Evolutionary conservation across 768 basidiomycete species (phyloP).

Genomic region (Rhodotorula kratochvilovae): DNA sequence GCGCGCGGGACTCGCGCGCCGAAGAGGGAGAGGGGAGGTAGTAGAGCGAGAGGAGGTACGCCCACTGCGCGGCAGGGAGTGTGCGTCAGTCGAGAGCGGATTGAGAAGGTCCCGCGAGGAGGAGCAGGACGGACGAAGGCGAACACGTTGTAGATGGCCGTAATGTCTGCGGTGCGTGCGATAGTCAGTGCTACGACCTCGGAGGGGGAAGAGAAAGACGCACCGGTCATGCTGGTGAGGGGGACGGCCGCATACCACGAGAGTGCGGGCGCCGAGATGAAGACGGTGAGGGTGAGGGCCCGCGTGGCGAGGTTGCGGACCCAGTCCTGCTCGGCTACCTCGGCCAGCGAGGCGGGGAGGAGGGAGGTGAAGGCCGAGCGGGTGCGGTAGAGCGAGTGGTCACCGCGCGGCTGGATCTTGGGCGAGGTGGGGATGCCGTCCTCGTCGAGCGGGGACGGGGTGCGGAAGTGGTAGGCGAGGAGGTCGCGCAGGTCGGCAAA

Average conservation of each 20-base stretch:
- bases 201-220: conserved; percentile 57
- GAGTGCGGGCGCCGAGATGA: conserved; percentile 56
- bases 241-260: conserved; percentile 40
- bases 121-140: conserved; percentile 17
- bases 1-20: conserved; percentile 45
- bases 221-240: conserved; percentile 63
- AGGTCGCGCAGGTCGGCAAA: conserved; percentile 53
- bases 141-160: conserved; percentile 38
- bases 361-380: neutral
- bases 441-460: conserved; percentile 2
- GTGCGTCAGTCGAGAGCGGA: conserved; percentile 56
- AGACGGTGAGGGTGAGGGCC: conserved; percentile 51
- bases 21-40: conserved; percentile 34
- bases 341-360: neutral
- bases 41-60: conserved; percentile 73
- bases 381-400: neutral
- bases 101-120: conserved; percentile 7
- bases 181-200: conserved; percentile 37
- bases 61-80: conserved; percentile 78
- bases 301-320: conserved; percentile 6
- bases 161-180: conserved; percentile 27
- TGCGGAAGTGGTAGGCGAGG: conserved; percentile 51
- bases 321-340: neutral
- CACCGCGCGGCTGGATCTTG: neutral
- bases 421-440: conserved; percentile 1